Evolutionary conservation across 108 stramenopile genomes (phyloP).

Genomic region (Nitzschia sp.): DNA sequence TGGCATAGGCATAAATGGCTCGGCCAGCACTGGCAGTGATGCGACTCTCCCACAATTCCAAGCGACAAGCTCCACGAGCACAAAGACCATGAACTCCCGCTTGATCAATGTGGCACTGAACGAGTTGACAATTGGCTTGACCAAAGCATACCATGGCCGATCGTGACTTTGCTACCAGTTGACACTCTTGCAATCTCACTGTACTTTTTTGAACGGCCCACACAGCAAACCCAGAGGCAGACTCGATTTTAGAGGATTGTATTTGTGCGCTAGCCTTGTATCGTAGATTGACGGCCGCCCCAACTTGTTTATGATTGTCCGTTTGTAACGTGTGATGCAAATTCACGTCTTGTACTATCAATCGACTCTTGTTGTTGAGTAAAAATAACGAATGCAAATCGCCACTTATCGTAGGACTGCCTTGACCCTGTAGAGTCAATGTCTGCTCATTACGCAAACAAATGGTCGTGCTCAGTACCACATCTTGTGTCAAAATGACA

Average conservation of each 20-base stretch:
- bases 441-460: conserved; percentile 14
- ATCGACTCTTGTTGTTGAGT: conserved; percentile 28
- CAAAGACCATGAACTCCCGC: conserved; percentile 39
- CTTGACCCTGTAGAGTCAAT: conserved; percentile 14
- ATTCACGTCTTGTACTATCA: conserved; percentile 28
- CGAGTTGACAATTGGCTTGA: neutral
- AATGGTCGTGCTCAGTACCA: conserved; percentile 12
- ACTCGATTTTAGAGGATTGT: neutral
- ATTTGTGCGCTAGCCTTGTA: conserved; percentile 13
- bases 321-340: conserved; percentile 17
- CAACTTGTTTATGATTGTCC: conserved; percentile 29
- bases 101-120: conserved; percentile 10
- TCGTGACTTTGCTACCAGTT: conserved; percentile 14
- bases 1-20: conserved; percentile 42
- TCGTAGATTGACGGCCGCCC: conserved; percentile 38
- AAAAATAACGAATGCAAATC: conserved; percentile 30
- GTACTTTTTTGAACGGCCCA: conserved; percentile 43
- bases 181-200: conserved; percentile 13
- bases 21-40: conserved; percentile 20
- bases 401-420: conserved; percentile 16
- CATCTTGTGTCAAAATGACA: conserved; percentile 16
- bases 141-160: conserved; percentile 44
- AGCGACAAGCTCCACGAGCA: conserved; percentile 24
- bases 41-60: neutral
- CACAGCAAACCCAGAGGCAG: conserved; percentile 30